Evolutionary conservation across 257 asterid species (phyloP).

Genomic region (Lavandula angustifolia): DNA sequence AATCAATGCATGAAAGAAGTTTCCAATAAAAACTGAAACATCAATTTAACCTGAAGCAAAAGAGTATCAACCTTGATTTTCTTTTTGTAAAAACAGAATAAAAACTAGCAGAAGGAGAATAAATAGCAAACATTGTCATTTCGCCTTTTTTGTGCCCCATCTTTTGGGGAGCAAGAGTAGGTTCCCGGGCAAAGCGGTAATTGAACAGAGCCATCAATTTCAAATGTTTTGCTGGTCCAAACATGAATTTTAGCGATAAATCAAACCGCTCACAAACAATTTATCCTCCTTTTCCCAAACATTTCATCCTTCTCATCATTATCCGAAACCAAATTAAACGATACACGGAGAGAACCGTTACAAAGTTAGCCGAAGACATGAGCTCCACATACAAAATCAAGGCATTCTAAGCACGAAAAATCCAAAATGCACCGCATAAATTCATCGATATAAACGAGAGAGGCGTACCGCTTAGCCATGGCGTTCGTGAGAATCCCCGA

Average conservation of each 20-base stretch:
- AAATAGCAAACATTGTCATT: neutral
- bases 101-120: neutral
- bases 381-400: neutral
- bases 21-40: neutral
- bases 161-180: neutral
- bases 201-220: neutral
- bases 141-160: neutral
- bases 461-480: constrained; percentile 44
- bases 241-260: constrained; percentile 5
- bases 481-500: constrained; percentile 32
- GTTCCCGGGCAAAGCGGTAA: neutral
- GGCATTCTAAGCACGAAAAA: neutral
- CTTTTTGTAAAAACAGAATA: too few relatives aligned
- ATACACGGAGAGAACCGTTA: neutral
- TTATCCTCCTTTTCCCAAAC: neutral
- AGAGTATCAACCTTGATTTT: neutral
- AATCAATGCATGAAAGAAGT: neutral
- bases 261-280: neutral
- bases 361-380: neutral
- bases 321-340: neutral
- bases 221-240: neutral
- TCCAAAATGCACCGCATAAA: neutral
- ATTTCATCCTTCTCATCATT: neutral
- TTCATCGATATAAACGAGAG: neutral
- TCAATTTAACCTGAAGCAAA: neutral